A percentile compares a stretch with the other conserved stretches of the same genome.
phyloP scores from a whole-genome alignment of 139 green algal genomes.

The Micractinium conductrix region DNA sequence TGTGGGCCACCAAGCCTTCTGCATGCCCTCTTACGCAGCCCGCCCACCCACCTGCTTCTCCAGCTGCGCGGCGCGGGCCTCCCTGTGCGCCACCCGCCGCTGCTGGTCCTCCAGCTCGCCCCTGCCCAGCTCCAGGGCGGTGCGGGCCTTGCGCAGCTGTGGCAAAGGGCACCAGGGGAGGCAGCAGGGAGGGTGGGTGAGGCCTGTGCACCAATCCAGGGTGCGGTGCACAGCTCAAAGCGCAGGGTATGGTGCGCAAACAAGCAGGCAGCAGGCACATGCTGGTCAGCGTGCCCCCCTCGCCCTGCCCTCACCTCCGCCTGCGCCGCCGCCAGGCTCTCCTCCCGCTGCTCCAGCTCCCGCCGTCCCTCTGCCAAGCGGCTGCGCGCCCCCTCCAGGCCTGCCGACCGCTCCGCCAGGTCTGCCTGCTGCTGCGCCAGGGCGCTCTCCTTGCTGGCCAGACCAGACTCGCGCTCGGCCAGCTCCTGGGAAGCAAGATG shows the following conservation, averaged over 20 bases:
- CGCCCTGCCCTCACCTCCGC: constrained; percentile 39
- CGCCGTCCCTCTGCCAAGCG: constrained; percentile 31
- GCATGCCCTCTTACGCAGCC: too few relatives aligned
- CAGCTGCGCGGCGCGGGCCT: constrained; percentile 37
- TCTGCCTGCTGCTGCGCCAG: constrained; percentile 11
- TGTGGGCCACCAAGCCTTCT: too few relatives aligned
- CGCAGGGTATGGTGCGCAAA: too few relatives aligned
- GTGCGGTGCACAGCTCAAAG: too few relatives aligned
- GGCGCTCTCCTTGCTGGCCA: constrained; percentile 30
- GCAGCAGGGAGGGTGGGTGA: too few relatives aligned
- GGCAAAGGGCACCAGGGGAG: neutral
- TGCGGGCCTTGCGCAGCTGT: constrained; percentile 41
- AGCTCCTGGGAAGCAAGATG: constrained; percentile 32
- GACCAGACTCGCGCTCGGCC: constrained; percentile 38
- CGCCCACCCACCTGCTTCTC: constrained; percentile 1
- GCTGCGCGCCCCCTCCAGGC: constrained; percentile 13
- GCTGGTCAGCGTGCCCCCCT: too few relatives aligned
- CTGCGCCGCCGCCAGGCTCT: constrained; percentile 34
- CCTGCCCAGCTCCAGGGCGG: constrained; percentile 38
- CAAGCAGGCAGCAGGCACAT: too few relatives aligned
- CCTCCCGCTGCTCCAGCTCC: constrained; percentile 32
- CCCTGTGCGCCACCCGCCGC: constrained; percentile 23
- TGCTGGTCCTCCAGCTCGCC: constrained; percentile 39
- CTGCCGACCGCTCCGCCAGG: constrained; percentile 12
- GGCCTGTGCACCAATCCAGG: too few relatives aligned